Evolutionary conservation across 2,329 filamentous ascomycete species (phyloP).

Genomic region (Aspergillus brunneoviolaceus): DNA sequence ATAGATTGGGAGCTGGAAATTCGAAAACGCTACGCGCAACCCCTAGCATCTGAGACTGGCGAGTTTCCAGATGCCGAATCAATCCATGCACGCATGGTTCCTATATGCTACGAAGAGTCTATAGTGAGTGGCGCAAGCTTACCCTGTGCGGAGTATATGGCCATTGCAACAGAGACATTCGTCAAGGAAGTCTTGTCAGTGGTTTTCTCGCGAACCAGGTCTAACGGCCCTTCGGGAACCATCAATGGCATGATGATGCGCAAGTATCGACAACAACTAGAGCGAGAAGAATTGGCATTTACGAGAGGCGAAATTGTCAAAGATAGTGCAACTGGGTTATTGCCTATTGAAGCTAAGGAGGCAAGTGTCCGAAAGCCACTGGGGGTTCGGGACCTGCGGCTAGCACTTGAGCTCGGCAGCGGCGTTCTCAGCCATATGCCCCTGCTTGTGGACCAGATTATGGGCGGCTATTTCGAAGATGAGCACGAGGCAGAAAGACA

Average conservation of each 20-base stretch:
- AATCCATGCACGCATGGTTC: slow-evolving; percentile 60
- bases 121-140: slow-evolving; percentile 54
- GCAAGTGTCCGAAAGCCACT: slow-evolving; percentile 70
- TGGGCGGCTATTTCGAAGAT: slow-evolving; percentile 71
- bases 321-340: slow-evolving; percentile 68
- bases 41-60: slow-evolving; percentile 60
- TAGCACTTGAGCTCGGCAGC: slow-evolving; percentile 74
- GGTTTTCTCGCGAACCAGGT: slow-evolving; percentile 55
- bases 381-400: slow-evolving; percentile 72
- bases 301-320: slow-evolving; percentile 71
- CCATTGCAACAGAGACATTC: slow-evolving; percentile 61
- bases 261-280: slow-evolving; percentile 72
- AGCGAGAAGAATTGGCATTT: slow-evolving; percentile 71
- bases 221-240: slow-evolving; percentile 62
- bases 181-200: slow-evolving; percentile 60
- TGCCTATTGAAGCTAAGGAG: slow-evolving; percentile 79
- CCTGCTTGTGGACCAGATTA: slow-evolving; percentile 67
- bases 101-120: slow-evolving; percentile 66
- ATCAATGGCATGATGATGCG: slow-evolving; percentile 75
- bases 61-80: slow-evolving; percentile 62
- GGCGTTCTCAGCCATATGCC: slow-evolving; percentile 76
- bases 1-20: slow-evolving; percentile 65
- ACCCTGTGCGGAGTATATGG: slow-evolving; percentile 59
- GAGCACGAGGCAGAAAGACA: slow-evolving; percentile 60
- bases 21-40: slow-evolving; percentile 62